Evolutionary conservation across 1,284 basidiomycete species (phyloP).

Genomic region (Phlebopus sp.): DNA sequence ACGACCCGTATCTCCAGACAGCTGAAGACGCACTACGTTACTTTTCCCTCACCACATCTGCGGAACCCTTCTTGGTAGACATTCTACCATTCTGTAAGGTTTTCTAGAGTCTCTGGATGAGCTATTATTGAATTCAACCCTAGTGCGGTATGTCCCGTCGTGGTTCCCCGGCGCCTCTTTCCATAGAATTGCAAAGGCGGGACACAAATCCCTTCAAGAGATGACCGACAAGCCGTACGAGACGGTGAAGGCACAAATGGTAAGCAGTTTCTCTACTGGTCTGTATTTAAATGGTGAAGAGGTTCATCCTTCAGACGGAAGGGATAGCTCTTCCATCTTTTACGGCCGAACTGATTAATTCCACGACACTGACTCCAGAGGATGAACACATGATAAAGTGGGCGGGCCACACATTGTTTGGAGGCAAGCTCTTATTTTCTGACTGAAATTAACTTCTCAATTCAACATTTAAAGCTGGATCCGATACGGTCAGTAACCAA

Average conservation of each 20-base stretch:
- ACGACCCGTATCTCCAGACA: constrained; percentile 20
- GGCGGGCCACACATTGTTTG: constrained; percentile 15
- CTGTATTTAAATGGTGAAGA: not conserved
- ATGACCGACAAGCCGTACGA: constrained; percentile 15
- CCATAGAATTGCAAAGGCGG: constrained; percentile 13
- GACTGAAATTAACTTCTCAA: not conserved
- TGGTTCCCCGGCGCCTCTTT: constrained; percentile 28
- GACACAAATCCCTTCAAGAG: constrained; percentile 5
- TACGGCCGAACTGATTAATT: constrained; percentile 18
- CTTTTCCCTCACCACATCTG: constrained; percentile 11
- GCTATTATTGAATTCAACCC: not conserved
- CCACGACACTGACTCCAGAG: constrained; percentile 10
- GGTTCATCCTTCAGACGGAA: constrained; percentile 10
- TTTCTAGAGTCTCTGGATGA: not conserved
- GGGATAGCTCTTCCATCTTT: constrained; percentile 24
- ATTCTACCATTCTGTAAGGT: constrained; percentile 21
- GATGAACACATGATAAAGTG: constrained; percentile 26
- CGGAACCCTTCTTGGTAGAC: constrained; percentile 25
- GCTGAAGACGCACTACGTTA: constrained; percentile 15
- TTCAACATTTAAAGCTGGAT: constrained; percentile 9
- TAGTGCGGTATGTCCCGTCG: constrained; percentile 22
- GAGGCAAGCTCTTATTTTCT: constrained; percentile 18
- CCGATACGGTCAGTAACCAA: constrained; percentile 15
- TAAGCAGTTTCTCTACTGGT: not conserved
- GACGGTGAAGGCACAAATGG: constrained; percentile 11